These are phyloP conservation scores for Anisogramma anomala DNA, from an alignment of 2,329 filamentous ascomycete genomes.

Conservation along the genomic window DNA sequence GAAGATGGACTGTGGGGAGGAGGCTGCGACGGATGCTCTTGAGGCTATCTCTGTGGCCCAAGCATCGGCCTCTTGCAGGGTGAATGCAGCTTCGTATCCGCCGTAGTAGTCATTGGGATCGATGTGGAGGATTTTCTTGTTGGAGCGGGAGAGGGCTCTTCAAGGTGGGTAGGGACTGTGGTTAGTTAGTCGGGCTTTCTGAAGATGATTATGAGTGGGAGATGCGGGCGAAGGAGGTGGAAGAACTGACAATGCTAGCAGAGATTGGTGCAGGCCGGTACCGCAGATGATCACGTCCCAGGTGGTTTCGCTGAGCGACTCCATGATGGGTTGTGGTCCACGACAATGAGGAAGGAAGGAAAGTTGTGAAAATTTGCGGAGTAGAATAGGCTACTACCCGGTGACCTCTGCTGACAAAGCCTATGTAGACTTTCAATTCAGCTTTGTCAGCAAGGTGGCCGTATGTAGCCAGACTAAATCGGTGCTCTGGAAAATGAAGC, in stretches of 20 bases:
- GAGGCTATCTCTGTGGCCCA: conserved; percentile 46
- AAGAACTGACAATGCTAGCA: conserved; percentile 62
- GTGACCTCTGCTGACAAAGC: too few species aligned
- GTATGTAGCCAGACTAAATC: too few species aligned
- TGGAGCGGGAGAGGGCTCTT: conserved; percentile 85
- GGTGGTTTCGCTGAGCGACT: conserved; percentile 58
- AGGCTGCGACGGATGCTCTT: conserved; percentile 19
- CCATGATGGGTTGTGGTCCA: conserved; percentile 39
- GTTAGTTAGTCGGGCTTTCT: conserved; percentile 57
- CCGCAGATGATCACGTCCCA: conserved; percentile 75
- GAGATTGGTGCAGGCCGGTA: conserved; percentile 66
- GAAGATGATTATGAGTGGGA: too few species aligned
- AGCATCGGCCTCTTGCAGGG: conserved; percentile 64
- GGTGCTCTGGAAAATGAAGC: too few species aligned
- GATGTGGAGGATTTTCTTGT: conserved; percentile 82
- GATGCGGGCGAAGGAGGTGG: conserved; percentile 16
- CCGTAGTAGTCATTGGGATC: conserved; percentile 86
- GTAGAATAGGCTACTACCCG: too few species aligned
- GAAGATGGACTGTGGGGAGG: conserved; percentile 23
- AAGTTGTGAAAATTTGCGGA: too few species aligned
- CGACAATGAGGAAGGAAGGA: too few species aligned
- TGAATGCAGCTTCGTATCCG: conserved; percentile 73
- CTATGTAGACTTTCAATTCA: too few species aligned
- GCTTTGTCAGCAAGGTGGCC: too few species aligned
- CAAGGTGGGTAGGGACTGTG: conserved; percentile 33